Percentiles rank a stretch among this genome's conserved stretches.
Conservation (phyloP, 2,329 filamentous ascomycete genomes). For the Aspergillus sp. region DNA sequence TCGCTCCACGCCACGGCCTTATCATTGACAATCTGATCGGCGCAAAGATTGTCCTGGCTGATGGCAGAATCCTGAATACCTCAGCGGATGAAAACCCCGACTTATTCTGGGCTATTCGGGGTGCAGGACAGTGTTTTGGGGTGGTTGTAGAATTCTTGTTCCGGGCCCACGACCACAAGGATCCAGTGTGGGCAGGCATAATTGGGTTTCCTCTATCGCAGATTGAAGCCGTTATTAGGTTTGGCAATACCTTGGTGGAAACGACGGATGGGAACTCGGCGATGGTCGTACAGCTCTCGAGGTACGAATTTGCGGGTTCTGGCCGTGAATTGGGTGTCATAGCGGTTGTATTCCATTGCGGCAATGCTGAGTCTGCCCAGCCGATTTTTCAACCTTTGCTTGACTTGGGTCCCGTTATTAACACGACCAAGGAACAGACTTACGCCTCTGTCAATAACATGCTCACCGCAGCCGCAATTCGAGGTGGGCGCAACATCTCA, state of each 20-base stretch:
- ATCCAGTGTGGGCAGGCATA: slow-evolving; percentile 35
- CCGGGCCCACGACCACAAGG: slow-evolving; percentile 33
- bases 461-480: not conserved
- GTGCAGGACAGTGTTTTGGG: slow-evolving; percentile 45
- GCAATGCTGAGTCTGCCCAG: not conserved
- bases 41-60: slow-evolving; percentile 38
- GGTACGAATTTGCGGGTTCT: not conserved
- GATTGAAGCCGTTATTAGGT: slow-evolving; percentile 22
- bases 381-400: slow-evolving; percentile 11
- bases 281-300: slow-evolving; percentile 10
- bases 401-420: not conserved
- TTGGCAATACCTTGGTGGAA: slow-evolving; percentile 11
- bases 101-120: slow-evolving; percentile 49
- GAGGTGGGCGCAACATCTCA: slow-evolving; percentile 1
- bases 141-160: slow-evolving; percentile 44
- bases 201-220: slow-evolving; percentile 23
- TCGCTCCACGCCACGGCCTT: slow-evolving; percentile 55
- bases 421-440: slow-evolving; percentile 5
- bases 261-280: slow-evolving; percentile 9
- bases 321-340: slow-evolving; percentile 1
- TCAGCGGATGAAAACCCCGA: slow-evolving; percentile 46
- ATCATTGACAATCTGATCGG: slow-evolving; percentile 49
- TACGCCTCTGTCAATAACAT: slow-evolving; percentile 12
- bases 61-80: slow-evolving; percentile 34
- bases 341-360: slow-evolving; percentile 15